A percentile compares a stretch with the other conserved stretches of the same genome.
Conservation (phyloP, 441 rosid genomes). For the Breynia disticha region DNA sequence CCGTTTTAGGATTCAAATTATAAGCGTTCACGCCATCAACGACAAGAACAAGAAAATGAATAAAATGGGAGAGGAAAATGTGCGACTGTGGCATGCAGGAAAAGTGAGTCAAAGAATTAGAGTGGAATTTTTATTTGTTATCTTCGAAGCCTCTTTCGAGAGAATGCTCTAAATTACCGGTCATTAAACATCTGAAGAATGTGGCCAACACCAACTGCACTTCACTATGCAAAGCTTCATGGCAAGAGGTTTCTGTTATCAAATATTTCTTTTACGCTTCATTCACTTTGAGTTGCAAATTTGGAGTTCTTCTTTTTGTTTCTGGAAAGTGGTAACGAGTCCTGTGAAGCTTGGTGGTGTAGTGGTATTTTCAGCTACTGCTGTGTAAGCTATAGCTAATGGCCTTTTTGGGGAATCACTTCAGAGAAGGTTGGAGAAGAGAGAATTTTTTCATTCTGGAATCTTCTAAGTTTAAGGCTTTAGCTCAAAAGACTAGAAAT, state of each 20-base stretch:
- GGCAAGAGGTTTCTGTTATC: conserved; percentile 56
- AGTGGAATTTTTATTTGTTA: no score
- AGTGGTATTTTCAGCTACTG: conserved; percentile 82
- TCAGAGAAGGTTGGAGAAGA: conserved; percentile 51
- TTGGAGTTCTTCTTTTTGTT: background rate
- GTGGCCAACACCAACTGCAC: background rate
- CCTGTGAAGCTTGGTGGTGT: conserved; percentile 70
- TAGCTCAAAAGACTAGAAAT: conserved; percentile 55
- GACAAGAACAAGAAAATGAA: no score
- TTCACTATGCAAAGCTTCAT: conserved; percentile 47
- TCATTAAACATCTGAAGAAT: no score
- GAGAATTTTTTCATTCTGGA: conserved; percentile 48
- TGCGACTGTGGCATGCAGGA: no score
- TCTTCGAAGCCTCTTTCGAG: no score
- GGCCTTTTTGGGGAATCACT: conserved; percentile 72
- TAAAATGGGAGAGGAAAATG: no score
- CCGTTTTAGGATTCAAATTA: no score
- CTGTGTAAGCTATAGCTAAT: conserved; percentile 83
- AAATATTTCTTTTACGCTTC: background rate
- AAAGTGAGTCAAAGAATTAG: no score
- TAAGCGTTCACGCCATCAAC: no score
- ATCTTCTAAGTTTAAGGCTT: conserved; percentile 46
- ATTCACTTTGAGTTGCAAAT: background rate
- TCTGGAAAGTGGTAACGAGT: no score
- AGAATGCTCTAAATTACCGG: no score